These are phyloP conservation scores for Dryas alaskensis DNA, from an alignment of 306 rosid genomes.

Conservation along the genomic window DNA sequence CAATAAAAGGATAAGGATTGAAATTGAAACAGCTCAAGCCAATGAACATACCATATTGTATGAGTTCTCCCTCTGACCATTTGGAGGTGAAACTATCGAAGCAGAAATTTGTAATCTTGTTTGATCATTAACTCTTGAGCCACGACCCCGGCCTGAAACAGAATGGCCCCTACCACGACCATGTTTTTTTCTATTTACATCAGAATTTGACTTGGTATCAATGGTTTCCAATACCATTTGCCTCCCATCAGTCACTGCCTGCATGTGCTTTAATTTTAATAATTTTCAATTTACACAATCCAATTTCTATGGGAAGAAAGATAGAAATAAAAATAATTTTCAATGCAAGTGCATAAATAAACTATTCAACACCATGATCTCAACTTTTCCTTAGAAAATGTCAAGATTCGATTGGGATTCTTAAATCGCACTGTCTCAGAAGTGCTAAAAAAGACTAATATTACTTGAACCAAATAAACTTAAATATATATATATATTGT, in stretches of 20 bases:
- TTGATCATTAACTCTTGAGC: slow-evolving; percentile 71
- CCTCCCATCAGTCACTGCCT: slow-evolving; percentile 65
- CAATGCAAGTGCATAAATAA: neutral
- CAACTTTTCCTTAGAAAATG: neutral
- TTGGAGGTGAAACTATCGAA: slow-evolving; percentile 49
- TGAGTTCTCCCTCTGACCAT: slow-evolving; percentile 69
- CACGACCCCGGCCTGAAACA: slow-evolving; percentile 79
- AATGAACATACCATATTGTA: slow-evolving; percentile 46
- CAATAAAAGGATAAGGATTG: slow-evolving; percentile 7
- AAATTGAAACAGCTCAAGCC: slow-evolving; percentile 20
- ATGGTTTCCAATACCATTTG: slow-evolving; percentile 51
- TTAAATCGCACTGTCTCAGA: neutral
- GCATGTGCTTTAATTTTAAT: slow-evolving; percentile 18
- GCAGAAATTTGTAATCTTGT: slow-evolving; percentile 48
- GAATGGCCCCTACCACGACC: slow-evolving; percentile 88
- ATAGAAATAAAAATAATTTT: neutral
- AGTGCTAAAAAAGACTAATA: neutral
- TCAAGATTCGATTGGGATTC: neutral
- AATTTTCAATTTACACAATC: neutral
- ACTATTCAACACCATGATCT: neutral
- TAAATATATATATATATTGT: no score
- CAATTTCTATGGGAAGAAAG: slow-evolving; percentile 6
- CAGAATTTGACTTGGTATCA: slow-evolving; percentile 54
- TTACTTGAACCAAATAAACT: neutral
- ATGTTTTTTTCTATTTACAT: slow-evolving; percentile 67